phyloP scores from a whole-genome alignment of 202 grass and related monocot genomes.

The Zizania palustris region DNA sequence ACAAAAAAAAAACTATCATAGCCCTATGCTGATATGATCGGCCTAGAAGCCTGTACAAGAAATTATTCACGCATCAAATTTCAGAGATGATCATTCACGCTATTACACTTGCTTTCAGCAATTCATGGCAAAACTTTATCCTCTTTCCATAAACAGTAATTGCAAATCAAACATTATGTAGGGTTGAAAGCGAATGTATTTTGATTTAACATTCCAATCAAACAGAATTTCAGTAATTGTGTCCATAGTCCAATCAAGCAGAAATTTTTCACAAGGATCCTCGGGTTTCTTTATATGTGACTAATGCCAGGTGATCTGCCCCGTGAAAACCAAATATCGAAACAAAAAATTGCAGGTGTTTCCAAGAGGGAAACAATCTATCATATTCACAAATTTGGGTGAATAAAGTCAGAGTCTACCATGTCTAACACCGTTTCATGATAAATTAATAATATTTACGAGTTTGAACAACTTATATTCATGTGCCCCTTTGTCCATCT shows the following conservation, averaged over 20 bases:
- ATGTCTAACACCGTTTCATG: conserved; percentile 32
- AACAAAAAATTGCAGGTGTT: conserved; percentile 25
- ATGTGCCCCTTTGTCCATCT: conserved; percentile 30
- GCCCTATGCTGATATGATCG: too few species aligned
- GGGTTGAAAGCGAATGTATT: not conserved
- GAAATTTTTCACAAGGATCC: conserved; percentile 14
- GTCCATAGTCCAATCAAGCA: not conserved
- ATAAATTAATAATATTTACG: conserved; percentile 23
- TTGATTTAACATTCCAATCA: not conserved
- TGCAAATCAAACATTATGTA: not conserved
- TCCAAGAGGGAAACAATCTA: conserved; percentile 17
- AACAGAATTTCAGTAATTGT: conserved; percentile 19
- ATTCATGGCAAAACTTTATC: not conserved
- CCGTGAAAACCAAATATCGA: not conserved
- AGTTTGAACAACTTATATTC: conserved; percentile 32
- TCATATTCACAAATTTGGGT: conserved; percentile 47
- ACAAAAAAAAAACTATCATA: too few species aligned
- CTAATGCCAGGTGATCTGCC: not conserved
- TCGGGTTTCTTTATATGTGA: not conserved
- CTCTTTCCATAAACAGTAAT: not conserved
- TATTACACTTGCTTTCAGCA: not conserved
- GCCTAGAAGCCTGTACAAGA: not conserved
- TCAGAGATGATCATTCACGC: too few species aligned
- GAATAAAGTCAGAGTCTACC: conserved; percentile 26
- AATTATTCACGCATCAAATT: not conserved